Conservation (phyloP, 2,329 filamentous ascomycete genomes). For the Fusarium sp. region DNA sequence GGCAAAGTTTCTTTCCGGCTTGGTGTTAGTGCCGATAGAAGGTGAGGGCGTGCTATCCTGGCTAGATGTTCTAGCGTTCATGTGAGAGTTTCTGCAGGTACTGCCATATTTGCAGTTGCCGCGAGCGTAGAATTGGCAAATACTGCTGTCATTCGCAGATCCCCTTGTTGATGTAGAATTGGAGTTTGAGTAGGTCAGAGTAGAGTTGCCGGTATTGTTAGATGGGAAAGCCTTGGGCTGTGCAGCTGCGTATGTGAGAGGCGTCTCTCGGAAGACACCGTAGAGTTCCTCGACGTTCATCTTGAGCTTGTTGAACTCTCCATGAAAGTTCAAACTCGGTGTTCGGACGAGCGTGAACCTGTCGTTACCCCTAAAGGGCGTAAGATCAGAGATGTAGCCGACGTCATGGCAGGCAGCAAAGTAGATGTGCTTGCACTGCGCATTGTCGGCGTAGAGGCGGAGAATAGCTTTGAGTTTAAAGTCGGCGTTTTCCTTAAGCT, state of each 20-base stretch:
- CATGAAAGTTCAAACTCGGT: conserved; percentile 57
- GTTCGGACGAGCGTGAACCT: conserved; percentile 64
- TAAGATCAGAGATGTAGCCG: conserved; percentile 62
- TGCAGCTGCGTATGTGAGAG: conserved; percentile 42
- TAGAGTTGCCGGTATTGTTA: not conserved
- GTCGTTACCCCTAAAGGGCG: conserved; percentile 58
- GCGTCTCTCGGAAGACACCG: conserved; percentile 59
- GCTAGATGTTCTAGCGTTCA: conserved; percentile 21
- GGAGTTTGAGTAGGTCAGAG: conserved; percentile 2
- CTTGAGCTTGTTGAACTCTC: conserved; percentile 61
- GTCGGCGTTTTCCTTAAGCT: conserved; percentile 67
- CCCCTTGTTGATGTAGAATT: conserved; percentile 10
- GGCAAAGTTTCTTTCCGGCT: conserved; percentile 9
- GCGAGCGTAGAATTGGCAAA: conserved; percentile 32
- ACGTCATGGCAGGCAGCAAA: conserved; percentile 69
- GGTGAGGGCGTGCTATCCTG: conserved; percentile 18
- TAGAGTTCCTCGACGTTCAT: conserved; percentile 61
- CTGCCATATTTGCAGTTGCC: conserved; percentile 41
- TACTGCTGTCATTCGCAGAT: conserved; percentile 8
- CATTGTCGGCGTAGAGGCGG: conserved; percentile 63
- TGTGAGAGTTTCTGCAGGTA: conserved; percentile 30
- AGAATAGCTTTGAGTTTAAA: conserved; percentile 64
- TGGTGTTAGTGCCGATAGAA: conserved; percentile 13
- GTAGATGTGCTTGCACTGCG: conserved; percentile 71
- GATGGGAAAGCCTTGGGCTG: conserved; percentile 12